These are phyloP conservation scores for Platanthera zijinensis DNA, from an alignment of 106 monocot species.

Conservation along the genomic window DNA sequence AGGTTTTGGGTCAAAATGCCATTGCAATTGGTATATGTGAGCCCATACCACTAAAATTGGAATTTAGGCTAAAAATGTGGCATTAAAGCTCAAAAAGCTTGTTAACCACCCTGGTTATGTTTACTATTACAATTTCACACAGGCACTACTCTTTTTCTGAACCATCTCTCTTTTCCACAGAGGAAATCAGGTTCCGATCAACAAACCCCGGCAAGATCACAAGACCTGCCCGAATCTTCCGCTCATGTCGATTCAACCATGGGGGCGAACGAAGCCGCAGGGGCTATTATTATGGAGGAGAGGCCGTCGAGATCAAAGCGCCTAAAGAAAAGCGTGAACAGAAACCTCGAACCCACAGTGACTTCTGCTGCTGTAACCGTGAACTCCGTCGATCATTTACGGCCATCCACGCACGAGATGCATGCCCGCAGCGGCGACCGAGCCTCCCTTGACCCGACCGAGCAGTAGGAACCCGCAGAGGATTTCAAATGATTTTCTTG, in stretches of 20 bases:
- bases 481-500: background rate
- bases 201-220: slow-evolving; percentile 21
- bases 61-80: too few relatives aligned
- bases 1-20: too few relatives aligned
- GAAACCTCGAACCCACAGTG: slow-evolving; percentile 31
- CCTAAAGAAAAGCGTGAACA: slow-evolving; percentile 33
- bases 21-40: too few relatives aligned
- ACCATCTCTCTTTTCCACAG: slow-evolving; percentile 15
- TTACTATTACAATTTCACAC: too few relatives aligned
- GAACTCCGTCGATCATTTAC: background rate
- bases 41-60: too few relatives aligned
- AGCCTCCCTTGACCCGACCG: background rate
- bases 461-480: background rate
- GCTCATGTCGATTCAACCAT: slow-evolving; percentile 8
- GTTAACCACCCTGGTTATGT: too few relatives aligned
- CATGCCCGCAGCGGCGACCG: background rate
- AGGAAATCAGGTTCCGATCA: slow-evolving; percentile 43
- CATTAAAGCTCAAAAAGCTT: too few relatives aligned
- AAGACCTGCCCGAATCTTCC: slow-evolving; percentile 20
- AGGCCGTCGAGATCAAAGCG: slow-evolving; percentile 50
- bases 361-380: background rate
- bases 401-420: background rate
- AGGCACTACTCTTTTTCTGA: background rate
- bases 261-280: slow-evolving; percentile 28
- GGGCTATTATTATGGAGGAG: slow-evolving; percentile 19